Base-by-base conservation (phyloP, 352 stramenopile species). In the Pythium rhizo-oryzae region DNA sequence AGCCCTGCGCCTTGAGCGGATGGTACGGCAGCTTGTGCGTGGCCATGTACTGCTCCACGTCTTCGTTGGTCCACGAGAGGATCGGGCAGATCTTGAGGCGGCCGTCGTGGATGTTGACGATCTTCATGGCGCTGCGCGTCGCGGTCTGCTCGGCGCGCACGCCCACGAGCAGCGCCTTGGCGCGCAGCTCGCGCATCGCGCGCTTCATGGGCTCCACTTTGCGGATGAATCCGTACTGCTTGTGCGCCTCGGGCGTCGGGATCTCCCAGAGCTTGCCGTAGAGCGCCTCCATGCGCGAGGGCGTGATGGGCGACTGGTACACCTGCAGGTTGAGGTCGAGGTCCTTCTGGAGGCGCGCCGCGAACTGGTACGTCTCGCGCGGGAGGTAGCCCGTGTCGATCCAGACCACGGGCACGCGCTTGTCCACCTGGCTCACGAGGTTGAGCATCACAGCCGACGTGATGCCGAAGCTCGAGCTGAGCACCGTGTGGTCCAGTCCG, bases 131-230 rank as follows among this genome's bases (percentile, higher is more conserved):
- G 68, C 91, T 74, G 30, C 89, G 84, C 47, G 91, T 77, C 53
- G 74, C 50, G 33, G 89, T 96, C 70, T 96, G 89, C 33, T 85
- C 73, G 1, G 87, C 87, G n/a, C 89, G 89, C 24, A 96, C 78
- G 35, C 89, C 89, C 9, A 92, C 88, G 2, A 96, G 79, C 60
- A 96, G 80, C 24, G 78, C 89, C 1, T 72, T 73, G 19, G 81
- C 74, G 30, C 82, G 57, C 19, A 96, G 72, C 30, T 94, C 80
- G 8, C 81, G 54, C 8, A 96, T 61, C 0, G 84, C 78, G 21
- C 82, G 81, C 59, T 95, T 80, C 84, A 96, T 93, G 51, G 89
- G 89, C 75, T 96, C 87, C 21, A 96, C 89, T 55, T 96, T 96
- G 69, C 84, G 82, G 54, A 96, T 81, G 59, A 75, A 89, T 7